Percentiles rank a stretch among this genome's conserved stretches.
Evolutionary conservation across 2,329 filamentous ascomycete species (phyloP).

Genomic region (Cercospora brassicicola): DNA sequence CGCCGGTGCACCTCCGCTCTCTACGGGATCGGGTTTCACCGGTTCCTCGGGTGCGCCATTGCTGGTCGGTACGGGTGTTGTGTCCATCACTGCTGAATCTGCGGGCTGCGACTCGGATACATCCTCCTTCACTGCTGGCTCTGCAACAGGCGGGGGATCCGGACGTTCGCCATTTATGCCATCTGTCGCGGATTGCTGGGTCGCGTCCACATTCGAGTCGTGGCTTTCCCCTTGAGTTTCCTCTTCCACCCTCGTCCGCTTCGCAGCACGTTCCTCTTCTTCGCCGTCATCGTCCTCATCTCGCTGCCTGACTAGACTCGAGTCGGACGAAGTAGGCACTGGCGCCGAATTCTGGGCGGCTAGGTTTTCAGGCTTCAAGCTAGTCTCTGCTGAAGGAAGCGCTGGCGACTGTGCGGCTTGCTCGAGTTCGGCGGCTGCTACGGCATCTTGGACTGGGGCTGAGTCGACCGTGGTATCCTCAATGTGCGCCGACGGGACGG

Average conservation of each 20-base stretch:
- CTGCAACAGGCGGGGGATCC: background rate
- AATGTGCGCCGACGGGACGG: slow-evolving; percentile 17
- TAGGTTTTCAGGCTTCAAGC: background rate
- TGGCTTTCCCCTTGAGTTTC: background rate
- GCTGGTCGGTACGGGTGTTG: background rate
- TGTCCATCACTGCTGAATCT: background rate
- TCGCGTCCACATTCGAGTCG: slow-evolving; percentile 5
- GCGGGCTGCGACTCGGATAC: background rate
- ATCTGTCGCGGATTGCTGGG: slow-evolving; percentile 1
- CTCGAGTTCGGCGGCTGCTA: slow-evolving; percentile 1
- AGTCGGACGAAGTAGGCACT: slow-evolving; percentile 50
- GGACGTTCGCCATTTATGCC: slow-evolving; percentile 3
- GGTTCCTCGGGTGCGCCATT: background rate
- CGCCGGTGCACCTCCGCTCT: slow-evolving; percentile 13
- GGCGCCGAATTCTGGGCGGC: slow-evolving; percentile 4
- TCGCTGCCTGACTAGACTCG: slow-evolving; percentile 64
- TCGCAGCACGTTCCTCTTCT: slow-evolving; percentile 66
- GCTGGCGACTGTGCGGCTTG: slow-evolving; percentile 7
- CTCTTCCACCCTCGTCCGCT: slow-evolving; percentile 72
- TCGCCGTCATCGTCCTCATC: slow-evolving; percentile 70
- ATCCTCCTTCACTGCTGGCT: background rate
- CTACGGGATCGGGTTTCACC: background rate
- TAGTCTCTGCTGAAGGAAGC: slow-evolving; percentile 6
- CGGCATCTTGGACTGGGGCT: slow-evolving; percentile 20
- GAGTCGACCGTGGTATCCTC: slow-evolving; percentile 7